Evolutionary conservation across 805 yeast genomes (phyloP).

Genomic region (Saccharomycopsis selenospora): DNA sequence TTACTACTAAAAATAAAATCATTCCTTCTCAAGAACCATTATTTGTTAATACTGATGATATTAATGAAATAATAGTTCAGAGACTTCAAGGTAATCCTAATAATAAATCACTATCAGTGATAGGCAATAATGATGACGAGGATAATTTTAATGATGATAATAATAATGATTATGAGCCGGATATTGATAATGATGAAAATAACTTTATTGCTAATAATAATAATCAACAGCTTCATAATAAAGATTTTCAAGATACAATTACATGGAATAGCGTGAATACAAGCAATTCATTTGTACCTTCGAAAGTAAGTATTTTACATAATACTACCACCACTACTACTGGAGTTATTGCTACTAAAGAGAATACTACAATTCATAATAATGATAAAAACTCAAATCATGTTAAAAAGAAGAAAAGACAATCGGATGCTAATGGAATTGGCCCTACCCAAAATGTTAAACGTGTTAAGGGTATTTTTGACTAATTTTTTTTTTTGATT

Average conservation of each 20-base stretch:
- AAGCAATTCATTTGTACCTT: neutral
- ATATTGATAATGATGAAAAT: neutral
- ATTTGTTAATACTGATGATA: neutral
- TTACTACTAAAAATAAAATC: too few relatives aligned
- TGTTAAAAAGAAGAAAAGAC: neutral
- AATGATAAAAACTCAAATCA: neutral
- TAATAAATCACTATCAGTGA: neutral
- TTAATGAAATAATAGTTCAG: neutral
- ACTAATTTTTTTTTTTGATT: slow-evolving; percentile 3
- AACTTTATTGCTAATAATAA: neutral
- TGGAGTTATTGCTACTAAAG: neutral
- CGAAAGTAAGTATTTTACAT: neutral
- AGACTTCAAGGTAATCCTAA: neutral
- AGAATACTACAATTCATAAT: neutral
- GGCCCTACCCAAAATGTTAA: slow-evolving; percentile 18
- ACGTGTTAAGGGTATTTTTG: slow-evolving; percentile 16
- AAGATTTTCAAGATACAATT: slow-evolving; percentile 11
- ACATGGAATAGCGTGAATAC: slow-evolving; percentile 15
- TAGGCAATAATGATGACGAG: neutral
- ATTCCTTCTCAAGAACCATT: neutral
- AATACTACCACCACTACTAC: neutral
- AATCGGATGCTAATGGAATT: slow-evolving; percentile 11
- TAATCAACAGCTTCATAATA: neutral
- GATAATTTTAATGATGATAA: neutral
- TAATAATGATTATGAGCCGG: neutral